Evolutionary conservation across 2,329 filamentous ascomycete genomes (phyloP).

Genomic region (Penicillium palitans): DNA sequence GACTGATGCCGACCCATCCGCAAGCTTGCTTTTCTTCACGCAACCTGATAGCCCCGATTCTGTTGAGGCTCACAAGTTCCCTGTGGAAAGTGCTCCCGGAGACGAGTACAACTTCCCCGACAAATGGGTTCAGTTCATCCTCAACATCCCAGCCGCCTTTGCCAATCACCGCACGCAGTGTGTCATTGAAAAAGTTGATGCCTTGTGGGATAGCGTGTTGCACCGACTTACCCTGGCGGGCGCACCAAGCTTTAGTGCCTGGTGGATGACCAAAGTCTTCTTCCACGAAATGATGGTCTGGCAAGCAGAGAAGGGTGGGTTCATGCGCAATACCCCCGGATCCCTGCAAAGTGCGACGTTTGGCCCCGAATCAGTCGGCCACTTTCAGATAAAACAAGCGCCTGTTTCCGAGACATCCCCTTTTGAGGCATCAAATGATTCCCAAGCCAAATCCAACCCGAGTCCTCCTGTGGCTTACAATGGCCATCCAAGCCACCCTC

Average conservation of each 20-base stretch:
- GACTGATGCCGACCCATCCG: constrained; percentile 31
- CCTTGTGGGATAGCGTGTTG: constrained; percentile 47
- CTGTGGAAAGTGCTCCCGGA: constrained; percentile 38
- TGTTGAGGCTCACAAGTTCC: constrained; percentile 33
- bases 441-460: constrained; percentile 23
- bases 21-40: constrained; percentile 36
- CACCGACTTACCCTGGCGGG: constrained; percentile 47
- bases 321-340: constrained; percentile 61
- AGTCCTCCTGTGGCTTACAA: constrained; percentile 21
- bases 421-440: constrained; percentile 18
- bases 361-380: constrained; percentile 25
- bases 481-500: constrained; percentile 17
- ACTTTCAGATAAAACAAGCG: constrained; percentile 26
- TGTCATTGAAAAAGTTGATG: constrained; percentile 47
- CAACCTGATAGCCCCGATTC: constrained; percentile 37
- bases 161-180: constrained; percentile 46
- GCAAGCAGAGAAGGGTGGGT: constrained; percentile 85
- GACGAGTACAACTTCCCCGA: constrained; percentile 51
- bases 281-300: constrained; percentile 93
- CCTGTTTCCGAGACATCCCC: constrained; percentile 19
- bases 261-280: constrained; percentile 84
- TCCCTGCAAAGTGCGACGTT: constrained; percentile 33
- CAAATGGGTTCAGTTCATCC: constrained; percentile 49
- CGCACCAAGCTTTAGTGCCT: constrained; percentile 50
- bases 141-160: constrained; percentile 43